Conservation (phyloP, 345 rosid species). For the Lepidium aucheri region DNA sequence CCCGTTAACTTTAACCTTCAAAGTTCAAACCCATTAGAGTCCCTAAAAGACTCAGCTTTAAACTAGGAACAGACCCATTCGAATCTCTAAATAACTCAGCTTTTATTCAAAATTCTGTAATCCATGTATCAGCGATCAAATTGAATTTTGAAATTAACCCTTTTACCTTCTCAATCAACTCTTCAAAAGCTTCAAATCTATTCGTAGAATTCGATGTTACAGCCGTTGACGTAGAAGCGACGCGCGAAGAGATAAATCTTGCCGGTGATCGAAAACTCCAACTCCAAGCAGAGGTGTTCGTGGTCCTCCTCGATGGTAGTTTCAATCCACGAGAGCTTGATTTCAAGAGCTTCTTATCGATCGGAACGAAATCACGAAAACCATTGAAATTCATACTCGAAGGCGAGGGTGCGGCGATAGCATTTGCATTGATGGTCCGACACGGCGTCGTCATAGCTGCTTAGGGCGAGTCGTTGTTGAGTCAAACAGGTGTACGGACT, state of each 20-base stretch:
- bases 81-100: background rate
- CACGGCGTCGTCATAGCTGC: slow-evolving; percentile 7
- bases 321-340: slow-evolving; percentile 15
- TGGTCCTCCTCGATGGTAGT: slow-evolving; percentile 4
- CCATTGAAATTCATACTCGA: background rate
- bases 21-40: background rate
- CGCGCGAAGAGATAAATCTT: background rate
- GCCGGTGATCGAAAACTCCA: background rate
- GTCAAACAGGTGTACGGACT: background rate
- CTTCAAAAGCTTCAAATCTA: slow-evolving; percentile 41
- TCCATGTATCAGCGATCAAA: background rate
- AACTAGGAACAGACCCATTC: background rate
- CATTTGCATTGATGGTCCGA: slow-evolving; percentile 18
- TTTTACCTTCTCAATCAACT: slow-evolving; percentile 54
- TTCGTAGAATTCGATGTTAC: slow-evolving; percentile 21
- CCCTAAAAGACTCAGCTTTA: background rate
- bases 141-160: background rate
- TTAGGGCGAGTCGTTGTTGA: background rate
- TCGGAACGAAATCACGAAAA: slow-evolving; percentile 2
- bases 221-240: slow-evolving; percentile 28
- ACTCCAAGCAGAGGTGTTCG: background rate
- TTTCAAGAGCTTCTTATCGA: background rate
- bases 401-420: slow-evolving; percentile 11
- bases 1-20: background rate
- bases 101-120: background rate